These are phyloP conservation scores for Penicillium paneum DNA, from an alignment of 2,329 filamentous ascomycete genomes.

Conservation along the genomic window DNA sequence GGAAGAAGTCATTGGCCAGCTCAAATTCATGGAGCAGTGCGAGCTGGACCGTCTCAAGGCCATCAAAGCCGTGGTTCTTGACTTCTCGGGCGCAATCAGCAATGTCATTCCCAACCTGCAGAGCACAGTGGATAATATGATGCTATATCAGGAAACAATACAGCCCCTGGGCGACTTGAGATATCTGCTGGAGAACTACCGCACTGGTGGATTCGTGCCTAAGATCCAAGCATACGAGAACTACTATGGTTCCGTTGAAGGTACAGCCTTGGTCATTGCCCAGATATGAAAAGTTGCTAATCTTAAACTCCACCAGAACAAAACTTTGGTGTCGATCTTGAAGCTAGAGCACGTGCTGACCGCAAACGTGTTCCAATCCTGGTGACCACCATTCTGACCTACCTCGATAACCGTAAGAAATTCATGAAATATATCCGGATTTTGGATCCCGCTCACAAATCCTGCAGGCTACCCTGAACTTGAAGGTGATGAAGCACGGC, in stretches of 20 bases:
- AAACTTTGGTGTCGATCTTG: conserved; percentile 96
- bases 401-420: conserved; percentile 73
- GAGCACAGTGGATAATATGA: conserved; percentile 96
- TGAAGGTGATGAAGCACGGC: conserved; percentile 89
- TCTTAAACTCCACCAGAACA: conserved; percentile 58
- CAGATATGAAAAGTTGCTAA: conserved; percentile 8
- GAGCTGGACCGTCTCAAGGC: conserved; percentile 94
- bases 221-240: conserved; percentile 94
- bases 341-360: conserved; percentile 86
- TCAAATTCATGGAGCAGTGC: conserved; percentile 95
- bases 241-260: conserved; percentile 95
- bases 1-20: conserved; percentile 85
- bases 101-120: conserved; percentile 97
- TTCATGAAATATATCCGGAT: not conserved
- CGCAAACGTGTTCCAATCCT: conserved; percentile 92
- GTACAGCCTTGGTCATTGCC: conserved; percentile 32
- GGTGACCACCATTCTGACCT: conserved; percentile 88
- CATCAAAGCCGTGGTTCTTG: conserved; percentile 95
- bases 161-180: conserved; percentile 85
- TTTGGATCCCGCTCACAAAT: conserved; percentile 1
- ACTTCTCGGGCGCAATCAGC: conserved; percentile 95
- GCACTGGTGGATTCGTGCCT: conserved; percentile 87
- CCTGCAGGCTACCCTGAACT: conserved; percentile 79
- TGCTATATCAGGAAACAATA: conserved; percentile 98
- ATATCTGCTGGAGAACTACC: conserved; percentile 94